These are phyloP conservation scores for Cyclotella atomus DNA, from an alignment of 108 stramenopile genomes.

Conservation along the genomic window DNA sequence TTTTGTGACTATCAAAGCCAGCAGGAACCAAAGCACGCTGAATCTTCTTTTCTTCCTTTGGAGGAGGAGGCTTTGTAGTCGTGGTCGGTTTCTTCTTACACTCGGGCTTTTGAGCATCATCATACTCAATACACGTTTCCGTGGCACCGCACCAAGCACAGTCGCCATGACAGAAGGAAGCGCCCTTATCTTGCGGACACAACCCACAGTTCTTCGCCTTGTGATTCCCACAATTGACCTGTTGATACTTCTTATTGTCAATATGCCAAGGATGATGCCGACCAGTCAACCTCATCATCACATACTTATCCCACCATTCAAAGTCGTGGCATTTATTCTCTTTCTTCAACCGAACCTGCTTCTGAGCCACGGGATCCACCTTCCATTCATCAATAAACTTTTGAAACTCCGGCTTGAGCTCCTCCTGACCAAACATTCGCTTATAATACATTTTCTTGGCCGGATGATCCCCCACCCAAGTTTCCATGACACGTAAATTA, in stretches of 20 bases:
- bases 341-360: slow-evolving; percentile 38
- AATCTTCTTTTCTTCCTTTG: slow-evolving; percentile 4
- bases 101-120: slow-evolving; percentile 1
- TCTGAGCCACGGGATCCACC: slow-evolving; percentile 41
- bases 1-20: slow-evolving; percentile 3
- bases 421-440: slow-evolving; percentile 34
- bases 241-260: slow-evolving; percentile 37
- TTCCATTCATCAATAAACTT: slow-evolving; percentile 49
- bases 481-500: slow-evolving; percentile 53
- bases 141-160: slow-evolving; percentile 38
- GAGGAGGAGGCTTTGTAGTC: background rate
- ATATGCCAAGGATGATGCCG: slow-evolving; percentile 49
- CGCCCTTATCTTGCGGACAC: slow-evolving; percentile 51
- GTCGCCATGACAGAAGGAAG: slow-evolving; percentile 51
- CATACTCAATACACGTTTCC: slow-evolving; percentile 15
- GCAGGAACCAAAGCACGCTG: slow-evolving; percentile 23
- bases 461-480: slow-evolving; percentile 57
- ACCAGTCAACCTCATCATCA: slow-evolving; percentile 47
- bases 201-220: slow-evolving; percentile 33
- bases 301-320: slow-evolving; percentile 60
- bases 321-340: slow-evolving; percentile 57
- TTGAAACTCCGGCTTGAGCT: slow-evolving; percentile 50
- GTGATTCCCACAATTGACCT: slow-evolving; percentile 47
- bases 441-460: slow-evolving; percentile 47
- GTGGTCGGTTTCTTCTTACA: slow-evolving; percentile 11